Evolutionary conservation across 371 early-diverging fungal species (phyloP).

Genomic region (Basidiobolus meristosporus): DNA sequence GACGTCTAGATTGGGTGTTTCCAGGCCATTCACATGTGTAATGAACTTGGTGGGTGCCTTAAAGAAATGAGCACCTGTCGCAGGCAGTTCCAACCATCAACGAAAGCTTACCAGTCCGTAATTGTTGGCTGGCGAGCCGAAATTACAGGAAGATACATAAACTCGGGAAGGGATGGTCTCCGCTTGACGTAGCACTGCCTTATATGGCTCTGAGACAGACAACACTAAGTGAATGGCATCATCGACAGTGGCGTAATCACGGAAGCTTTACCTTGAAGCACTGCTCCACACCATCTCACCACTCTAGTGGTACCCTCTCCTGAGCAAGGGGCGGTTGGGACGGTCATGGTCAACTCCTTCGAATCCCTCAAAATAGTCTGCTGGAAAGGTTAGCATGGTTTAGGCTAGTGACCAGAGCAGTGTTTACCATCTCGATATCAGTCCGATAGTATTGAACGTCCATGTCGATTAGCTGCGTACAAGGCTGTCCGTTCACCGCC

Average conservation of each 20-base stretch:
- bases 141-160: constrained; percentile 45
- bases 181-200: constrained; percentile 59
- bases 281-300: constrained; percentile 55
- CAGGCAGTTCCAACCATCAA: too few relatives aligned
- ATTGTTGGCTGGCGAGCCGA: constrained; percentile 66
- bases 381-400: neutral
- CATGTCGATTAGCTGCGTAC: too few relatives aligned
- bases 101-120: constrained; percentile 46
- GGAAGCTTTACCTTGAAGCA: constrained; percentile 25
- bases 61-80: too few relatives aligned
- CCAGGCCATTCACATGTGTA: too few relatives aligned
- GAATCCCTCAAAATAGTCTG: constrained; percentile 37
- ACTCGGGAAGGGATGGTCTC: constrained; percentile 45
- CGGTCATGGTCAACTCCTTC: constrained; percentile 31
- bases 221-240: too few relatives aligned
- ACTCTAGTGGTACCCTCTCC: constrained; percentile 42
- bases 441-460: too few relatives aligned
- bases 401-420: neutral
- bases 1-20: too few relatives aligned
- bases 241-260: too few relatives aligned
- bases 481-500: too few relatives aligned
- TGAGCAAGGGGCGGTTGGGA: constrained; percentile 29
- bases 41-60: too few relatives aligned
- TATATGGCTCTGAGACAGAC: constrained; percentile 48
- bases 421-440: constrained; percentile 2